Conservation (phyloP, 352 stramenopile genomes). For the Pythium folliculosum region DNA sequence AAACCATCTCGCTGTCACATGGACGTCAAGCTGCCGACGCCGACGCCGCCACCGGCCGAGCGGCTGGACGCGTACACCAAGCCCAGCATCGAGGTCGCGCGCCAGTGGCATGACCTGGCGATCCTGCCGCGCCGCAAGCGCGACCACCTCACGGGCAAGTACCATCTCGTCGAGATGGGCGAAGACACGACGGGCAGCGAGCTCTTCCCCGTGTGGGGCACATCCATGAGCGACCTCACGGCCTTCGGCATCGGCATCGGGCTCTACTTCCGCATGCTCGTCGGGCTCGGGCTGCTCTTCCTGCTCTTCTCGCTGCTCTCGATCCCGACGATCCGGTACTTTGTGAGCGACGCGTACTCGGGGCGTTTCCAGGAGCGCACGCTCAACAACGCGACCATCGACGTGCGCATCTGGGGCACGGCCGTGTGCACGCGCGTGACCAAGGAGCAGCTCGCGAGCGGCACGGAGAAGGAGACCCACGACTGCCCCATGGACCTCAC, state of each 20-base stretch:
- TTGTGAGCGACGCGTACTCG: conserved; percentile 61
- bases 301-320: conserved; percentile 61
- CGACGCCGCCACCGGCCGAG: conserved; percentile 7
- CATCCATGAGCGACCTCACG: conserved; percentile 56
- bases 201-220: conserved; percentile 65
- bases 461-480: conserved; percentile 29
- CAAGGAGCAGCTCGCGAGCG: conserved; percentile 23
- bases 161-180: conserved; percentile 69
- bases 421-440: conserved; percentile 56
- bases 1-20: neutral
- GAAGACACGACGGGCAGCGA: conserved; percentile 52
- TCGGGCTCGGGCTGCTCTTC: conserved; percentile 54
- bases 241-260: conserved; percentile 77
- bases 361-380: conserved; percentile 35
- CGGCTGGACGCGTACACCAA: conserved; percentile 41
- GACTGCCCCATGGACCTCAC: conserved; percentile 53
- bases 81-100: conserved; percentile 43
- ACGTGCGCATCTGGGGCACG: conserved; percentile 55
- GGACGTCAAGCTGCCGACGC: conserved; percentile 24
- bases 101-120: conserved; percentile 52
- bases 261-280: conserved; percentile 78
- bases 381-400: conserved; percentile 39
- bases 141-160: conserved; percentile 40
- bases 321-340: conserved; percentile 66
- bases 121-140: conserved; percentile 58